phyloP scores from a whole-genome alignment of 2,329 filamentous ascomycete genomes.

The Phialophora tarda region DNA sequence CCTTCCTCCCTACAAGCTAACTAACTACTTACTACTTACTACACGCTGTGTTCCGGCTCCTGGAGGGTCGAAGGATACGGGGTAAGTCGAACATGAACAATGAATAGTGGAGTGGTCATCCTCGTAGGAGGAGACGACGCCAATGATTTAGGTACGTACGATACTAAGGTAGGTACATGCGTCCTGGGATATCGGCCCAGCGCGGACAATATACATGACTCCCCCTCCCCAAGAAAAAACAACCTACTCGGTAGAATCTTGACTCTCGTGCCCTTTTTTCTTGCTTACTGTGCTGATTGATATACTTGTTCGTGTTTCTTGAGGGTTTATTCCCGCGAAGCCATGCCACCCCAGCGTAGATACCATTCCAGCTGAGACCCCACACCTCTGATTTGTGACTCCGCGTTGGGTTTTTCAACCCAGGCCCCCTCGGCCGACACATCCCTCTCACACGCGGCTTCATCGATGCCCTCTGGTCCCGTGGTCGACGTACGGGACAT shows the following conservation, averaged over 20 bases:
- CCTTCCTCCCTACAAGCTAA: not conserved
- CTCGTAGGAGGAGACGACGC: not conserved
- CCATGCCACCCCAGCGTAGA: no score
- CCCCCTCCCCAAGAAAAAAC: not conserved
- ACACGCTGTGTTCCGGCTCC: not conserved
- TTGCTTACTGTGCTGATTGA: not conserved
- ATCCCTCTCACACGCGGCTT: no score
- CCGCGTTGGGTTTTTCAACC: no score
- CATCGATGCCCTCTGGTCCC: no score
- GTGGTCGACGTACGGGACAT: not conserved
- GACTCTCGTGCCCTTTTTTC: not conserved
- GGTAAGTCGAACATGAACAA: not conserved
- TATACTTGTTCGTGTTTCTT: not conserved
- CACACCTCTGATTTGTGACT: no score
- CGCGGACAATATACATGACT: not conserved
- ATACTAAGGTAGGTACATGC: not conserved
- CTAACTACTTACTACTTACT: not conserved
- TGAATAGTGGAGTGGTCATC: not conserved
- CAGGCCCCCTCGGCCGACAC: no score
- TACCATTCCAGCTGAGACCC: no score
- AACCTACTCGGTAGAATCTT: not conserved
- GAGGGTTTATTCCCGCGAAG: not conserved
- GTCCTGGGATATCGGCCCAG: constrained; percentile 1
- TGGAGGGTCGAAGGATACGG: not conserved
- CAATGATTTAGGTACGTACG: not conserved